Evolutionary conservation across 331 rosid genomes (phyloP).

Genomic region (Acacia pycnantha): DNA sequence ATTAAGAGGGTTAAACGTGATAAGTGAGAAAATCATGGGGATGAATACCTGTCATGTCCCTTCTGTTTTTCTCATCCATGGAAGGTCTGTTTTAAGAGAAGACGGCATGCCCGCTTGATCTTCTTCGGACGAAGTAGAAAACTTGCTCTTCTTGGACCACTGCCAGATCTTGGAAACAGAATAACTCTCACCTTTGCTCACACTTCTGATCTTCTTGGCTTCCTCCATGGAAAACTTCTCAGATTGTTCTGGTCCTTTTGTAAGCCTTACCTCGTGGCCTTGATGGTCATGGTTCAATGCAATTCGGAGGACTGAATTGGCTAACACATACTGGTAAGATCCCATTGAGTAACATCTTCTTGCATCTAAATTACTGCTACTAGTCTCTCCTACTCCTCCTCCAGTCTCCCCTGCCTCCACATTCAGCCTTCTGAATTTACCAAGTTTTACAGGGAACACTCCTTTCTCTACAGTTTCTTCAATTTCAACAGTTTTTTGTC

Average conservation of each 20-base stretch:
- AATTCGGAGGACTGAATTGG: constrained; percentile 54
- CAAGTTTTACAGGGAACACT: constrained; percentile 73
- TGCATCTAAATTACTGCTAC: constrained; percentile 78
- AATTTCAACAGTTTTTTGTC: constrained; percentile 54
- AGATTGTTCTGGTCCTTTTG: constrained; percentile 37
- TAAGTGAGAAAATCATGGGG: constrained; percentile 4
- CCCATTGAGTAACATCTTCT: constrained; percentile 92
- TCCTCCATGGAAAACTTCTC: constrained; percentile 45
- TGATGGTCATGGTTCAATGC: constrained; percentile 41
- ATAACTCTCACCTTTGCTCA: constrained; percentile 76
- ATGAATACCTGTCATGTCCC: constrained; percentile 45
- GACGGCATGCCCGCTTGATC: constrained; percentile 57
- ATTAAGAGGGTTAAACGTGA: constrained; percentile 3
- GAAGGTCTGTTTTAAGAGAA: constrained; percentile 59
- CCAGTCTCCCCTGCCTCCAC: constrained; percentile 44
- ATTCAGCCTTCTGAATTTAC: constrained; percentile 65
- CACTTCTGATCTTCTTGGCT: constrained; percentile 69
- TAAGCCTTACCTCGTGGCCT: constrained; percentile 27
- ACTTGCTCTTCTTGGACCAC: constrained; percentile 83
- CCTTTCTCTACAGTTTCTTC: constrained; percentile 69
- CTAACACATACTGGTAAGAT: constrained; percentile 80
- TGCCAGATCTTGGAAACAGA: constrained; percentile 90
- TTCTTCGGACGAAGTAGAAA: constrained; percentile 54
- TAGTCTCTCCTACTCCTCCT: constrained; percentile 60
- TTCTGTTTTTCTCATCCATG: constrained; percentile 66